Conservation (phyloP, 2,329 filamentous ascomycete genomes). For the Cladophialophora psammophila region DNA sequence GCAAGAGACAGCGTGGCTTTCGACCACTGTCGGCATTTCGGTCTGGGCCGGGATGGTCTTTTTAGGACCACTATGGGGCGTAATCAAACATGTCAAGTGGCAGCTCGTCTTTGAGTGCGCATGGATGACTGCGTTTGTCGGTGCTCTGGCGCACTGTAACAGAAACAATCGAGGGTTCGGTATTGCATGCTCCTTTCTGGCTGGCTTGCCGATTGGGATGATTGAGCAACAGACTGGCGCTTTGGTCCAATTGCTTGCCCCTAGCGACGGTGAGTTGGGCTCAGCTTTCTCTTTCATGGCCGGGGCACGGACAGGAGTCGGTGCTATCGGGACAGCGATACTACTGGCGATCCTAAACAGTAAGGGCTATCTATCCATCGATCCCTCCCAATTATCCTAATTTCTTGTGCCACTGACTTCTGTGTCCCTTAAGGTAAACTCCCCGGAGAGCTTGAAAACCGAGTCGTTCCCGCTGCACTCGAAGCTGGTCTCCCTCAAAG, state of each 20-base stretch:
- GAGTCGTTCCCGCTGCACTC: conserved; percentile 25
- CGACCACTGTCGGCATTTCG: conserved; percentile 43
- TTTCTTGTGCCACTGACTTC: not conserved
- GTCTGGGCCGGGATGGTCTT: conserved; percentile 45
- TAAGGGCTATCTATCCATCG: not conserved
- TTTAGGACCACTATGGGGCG: conserved; percentile 42
- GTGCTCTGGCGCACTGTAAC: conserved; percentile 10
- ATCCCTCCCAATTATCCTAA: too few species aligned
- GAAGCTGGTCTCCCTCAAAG: conserved; percentile 36
- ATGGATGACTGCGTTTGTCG: conserved; percentile 14
- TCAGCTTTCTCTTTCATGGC: not conserved
- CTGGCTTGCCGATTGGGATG: not conserved
- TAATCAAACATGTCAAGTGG: conserved; percentile 41
- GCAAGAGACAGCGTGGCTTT: conserved; percentile 20
- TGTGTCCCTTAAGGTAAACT: conserved; percentile 31
- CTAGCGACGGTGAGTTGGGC: not conserved
- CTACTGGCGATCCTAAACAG: conserved; percentile 34
- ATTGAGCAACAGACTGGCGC: not conserved
- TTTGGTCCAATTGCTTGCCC: not conserved
- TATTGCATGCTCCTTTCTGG: not conserved
- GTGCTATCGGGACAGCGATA: conserved; percentile 8
- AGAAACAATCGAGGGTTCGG: not conserved
- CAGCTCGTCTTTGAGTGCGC: conserved; percentile 33
- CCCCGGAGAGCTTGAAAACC: conserved; percentile 33
- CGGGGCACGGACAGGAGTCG: not conserved